These are phyloP conservation scores for Reutealis trisperma DNA, from an alignment of 345 rosid species.

Conservation along the genomic window DNA sequence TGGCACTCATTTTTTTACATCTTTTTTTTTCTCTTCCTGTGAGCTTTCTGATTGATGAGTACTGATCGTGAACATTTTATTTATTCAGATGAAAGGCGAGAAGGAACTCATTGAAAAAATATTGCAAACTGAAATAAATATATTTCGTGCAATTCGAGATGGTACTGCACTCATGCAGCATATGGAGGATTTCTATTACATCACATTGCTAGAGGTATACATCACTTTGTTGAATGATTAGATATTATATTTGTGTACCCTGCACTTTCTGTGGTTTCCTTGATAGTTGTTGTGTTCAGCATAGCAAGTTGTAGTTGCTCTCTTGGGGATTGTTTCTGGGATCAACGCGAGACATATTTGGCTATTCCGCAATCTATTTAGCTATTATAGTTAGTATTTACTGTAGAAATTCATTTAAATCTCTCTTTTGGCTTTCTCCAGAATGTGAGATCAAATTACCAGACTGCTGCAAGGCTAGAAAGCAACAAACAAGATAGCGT, in stretches of 20 bases:
- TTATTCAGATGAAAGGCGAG: conserved; percentile 96
- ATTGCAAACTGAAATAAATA: conserved; percentile 85
- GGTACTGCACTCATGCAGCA: conserved; percentile 98
- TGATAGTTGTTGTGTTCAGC: not conserved
- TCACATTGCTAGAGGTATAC: conserved; percentile 81
- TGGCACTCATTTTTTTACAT: not conserved
- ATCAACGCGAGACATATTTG: not conserved
- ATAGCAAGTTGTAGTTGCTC: not conserved
- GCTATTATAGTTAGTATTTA: not conserved
- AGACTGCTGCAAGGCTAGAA: conserved; percentile 24
- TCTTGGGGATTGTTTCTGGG: not conserved
- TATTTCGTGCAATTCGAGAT: conserved; percentile 84
- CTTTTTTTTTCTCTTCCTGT: not conserved
- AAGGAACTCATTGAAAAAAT: conserved; percentile 84
- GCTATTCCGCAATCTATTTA: not conserved
- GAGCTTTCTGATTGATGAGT: not conserved
- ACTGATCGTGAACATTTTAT: not conserved
- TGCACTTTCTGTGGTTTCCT: not conserved
- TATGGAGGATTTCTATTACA: conserved; percentile 97
- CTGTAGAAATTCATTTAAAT: not conserved
- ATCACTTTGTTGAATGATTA: not conserved
- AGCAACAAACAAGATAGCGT: conserved; percentile 23
- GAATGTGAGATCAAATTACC: conserved; percentile 68
- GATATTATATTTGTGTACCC: not conserved
- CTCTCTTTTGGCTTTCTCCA: conserved; percentile 34